Evolutionary conservation across 2,329 filamentous ascomycete species (phyloP).

Genomic region (Sclerotinia glacialis): DNA sequence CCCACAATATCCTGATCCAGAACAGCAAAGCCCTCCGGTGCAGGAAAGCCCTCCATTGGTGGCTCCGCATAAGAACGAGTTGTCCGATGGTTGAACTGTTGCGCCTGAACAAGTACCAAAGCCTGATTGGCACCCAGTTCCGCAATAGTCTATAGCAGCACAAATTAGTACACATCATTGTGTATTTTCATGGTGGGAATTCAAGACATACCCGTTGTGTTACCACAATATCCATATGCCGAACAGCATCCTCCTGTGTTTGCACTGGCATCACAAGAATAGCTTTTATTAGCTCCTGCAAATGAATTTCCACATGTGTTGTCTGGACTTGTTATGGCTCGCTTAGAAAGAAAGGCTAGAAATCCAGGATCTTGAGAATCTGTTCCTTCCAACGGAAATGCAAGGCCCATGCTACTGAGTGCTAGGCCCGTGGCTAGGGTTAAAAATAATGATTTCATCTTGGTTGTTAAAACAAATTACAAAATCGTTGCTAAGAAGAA

Average conservation of each 20-base stretch:
- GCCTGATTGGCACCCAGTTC: conserved; percentile 27
- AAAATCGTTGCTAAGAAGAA: neutral
- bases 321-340: conserved; percentile 24
- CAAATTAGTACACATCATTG: neutral
- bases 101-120: conserved; percentile 20
- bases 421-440: conserved; percentile 17
- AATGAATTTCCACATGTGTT: conserved; percentile 28
- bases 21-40: conserved; percentile 18
- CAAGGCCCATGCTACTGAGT: conserved; percentile 19
- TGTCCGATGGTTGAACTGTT: conserved; percentile 12
- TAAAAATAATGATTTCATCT: conserved; percentile 21
- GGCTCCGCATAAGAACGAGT: conserved; percentile 12
- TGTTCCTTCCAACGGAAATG: conserved; percentile 9
- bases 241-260: conserved; percentile 37
- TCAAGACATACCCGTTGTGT: conserved; percentile 21
- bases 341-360: conserved; percentile 20
- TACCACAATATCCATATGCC: conserved; percentile 30
- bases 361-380: conserved; percentile 22
- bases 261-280: conserved; percentile 32
- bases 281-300: conserved; percentile 25
- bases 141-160: conserved; percentile 32
- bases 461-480: conserved; percentile 13
- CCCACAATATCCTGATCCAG: conserved; percentile 19
- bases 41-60: conserved; percentile 17
- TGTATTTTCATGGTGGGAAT: neutral